Percentiles rank a stretch among this genome's conserved stretches.
Evolutionary conservation across 139 green algal genomes (phyloP).

Genomic region (Chloropicon primus): DNA sequence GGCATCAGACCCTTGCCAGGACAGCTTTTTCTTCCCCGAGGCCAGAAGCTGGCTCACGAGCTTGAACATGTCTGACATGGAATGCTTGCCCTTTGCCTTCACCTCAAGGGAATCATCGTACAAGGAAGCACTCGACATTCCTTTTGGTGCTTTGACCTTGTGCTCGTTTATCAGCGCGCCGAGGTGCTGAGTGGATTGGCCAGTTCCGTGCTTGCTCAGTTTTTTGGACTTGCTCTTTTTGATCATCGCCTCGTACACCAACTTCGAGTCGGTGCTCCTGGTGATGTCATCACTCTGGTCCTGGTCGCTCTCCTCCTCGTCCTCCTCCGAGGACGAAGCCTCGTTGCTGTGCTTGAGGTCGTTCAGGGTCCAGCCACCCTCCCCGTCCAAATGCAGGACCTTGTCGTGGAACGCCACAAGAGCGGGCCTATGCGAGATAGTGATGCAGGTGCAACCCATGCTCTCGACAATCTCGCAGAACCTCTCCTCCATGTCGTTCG

Average conservation of each 20-base stretch:
- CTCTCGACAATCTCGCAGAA: slow-evolving; percentile 41
- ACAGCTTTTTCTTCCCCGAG: background rate
- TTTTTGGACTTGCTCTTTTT: background rate
- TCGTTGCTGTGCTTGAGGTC: slow-evolving; percentile 17
- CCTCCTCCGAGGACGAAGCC: background rate
- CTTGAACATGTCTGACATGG: background rate
- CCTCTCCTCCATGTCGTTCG: slow-evolving; percentile 59
- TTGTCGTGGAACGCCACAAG: slow-evolving; percentile 66
- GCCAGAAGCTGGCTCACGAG: background rate
- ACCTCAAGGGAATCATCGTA: background rate
- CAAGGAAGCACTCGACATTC: background rate
- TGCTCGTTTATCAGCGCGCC: background rate
- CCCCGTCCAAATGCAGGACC: slow-evolving; percentile 55
- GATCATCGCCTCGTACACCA: background rate
- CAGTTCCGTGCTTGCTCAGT: background rate
- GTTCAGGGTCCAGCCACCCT: slow-evolving; percentile 55
- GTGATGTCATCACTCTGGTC: too few relatives aligned
- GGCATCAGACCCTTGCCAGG: background rate
- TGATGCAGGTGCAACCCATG: slow-evolving; percentile 53
- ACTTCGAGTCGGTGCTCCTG: background rate
- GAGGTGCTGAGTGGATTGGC: background rate
- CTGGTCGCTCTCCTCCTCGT: background rate
- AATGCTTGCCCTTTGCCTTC: background rate
- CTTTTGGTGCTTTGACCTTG: background rate
- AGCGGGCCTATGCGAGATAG: slow-evolving; percentile 59